A percentile compares a stretch with the other conserved stretches of the same genome.
Conservation (phyloP, 1,139 yeast species). For the Pichia cactophila region DNA sequence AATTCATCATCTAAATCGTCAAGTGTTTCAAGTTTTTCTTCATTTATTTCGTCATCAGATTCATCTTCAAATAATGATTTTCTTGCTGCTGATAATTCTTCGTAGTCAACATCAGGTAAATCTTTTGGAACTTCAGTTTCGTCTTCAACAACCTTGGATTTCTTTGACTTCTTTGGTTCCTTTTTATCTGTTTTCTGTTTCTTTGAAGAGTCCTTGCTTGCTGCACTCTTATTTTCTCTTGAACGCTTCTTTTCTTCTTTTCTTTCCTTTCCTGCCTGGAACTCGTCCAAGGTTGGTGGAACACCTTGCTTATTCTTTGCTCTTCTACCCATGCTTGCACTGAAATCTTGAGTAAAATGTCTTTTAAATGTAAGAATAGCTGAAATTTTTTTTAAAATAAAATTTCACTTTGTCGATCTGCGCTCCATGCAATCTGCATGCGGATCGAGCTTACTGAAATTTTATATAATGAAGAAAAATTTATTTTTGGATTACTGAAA, state of each 20-base stretch:
- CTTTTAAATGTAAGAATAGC: background rate
- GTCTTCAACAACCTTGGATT: constrained; percentile 26
- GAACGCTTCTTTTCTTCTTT: constrained; percentile 26
- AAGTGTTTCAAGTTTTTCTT: constrained; percentile 46
- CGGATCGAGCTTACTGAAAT: too few species aligned
- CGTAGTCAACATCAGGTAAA: constrained; percentile 57
- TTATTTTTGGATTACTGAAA: too few species aligned
- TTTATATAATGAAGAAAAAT: too few species aligned
- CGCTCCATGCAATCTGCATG: too few species aligned
- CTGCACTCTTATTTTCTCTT: constrained; percentile 18
- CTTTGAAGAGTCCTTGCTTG: constrained; percentile 20
- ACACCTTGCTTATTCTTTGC: constrained; percentile 84
- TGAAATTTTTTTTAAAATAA: background rate
- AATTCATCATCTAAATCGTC: constrained; percentile 35
- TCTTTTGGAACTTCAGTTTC: constrained; percentile 39
- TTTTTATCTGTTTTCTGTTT: constrained; percentile 15
- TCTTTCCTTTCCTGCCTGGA: constrained; percentile 51
- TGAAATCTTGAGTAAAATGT: background rate
- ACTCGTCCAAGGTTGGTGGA: constrained; percentile 82
- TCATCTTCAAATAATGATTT: constrained; percentile 74
- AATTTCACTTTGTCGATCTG: background rate
- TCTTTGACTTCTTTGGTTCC: constrained; percentile 25
- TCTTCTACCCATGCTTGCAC: constrained; percentile 66
- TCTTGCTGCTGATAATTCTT: constrained; percentile 58
- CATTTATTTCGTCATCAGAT: constrained; percentile 40